Conservation (phyloP, 2,329 filamentous ascomycete species). For the Thelonectria discophora region DNA sequence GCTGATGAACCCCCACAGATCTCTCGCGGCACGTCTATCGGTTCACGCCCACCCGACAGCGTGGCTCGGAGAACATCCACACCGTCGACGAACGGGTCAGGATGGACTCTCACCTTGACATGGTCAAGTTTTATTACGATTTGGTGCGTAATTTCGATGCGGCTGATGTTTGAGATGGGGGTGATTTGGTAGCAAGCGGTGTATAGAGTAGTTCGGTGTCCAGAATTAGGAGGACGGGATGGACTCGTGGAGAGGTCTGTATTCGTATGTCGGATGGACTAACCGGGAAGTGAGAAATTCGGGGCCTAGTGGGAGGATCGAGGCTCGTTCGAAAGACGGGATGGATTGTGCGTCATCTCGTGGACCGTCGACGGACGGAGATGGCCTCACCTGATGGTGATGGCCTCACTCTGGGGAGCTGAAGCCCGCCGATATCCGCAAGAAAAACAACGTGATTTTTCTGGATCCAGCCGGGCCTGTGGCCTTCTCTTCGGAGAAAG, state of each 20-base stretch:
- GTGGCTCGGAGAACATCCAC: slow-evolving; percentile 47
- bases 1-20: slow-evolving; percentile 27
- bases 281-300: not conserved
- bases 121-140: slow-evolving; percentile 55
- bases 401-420: too few species aligned
- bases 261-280: not conserved
- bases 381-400: slow-evolving; percentile 1
- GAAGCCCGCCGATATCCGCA: not conserved
- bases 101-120: slow-evolving; percentile 51
- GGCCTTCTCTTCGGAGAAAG: not conserved
- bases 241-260: not conserved
- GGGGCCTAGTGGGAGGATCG: not conserved
- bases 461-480: not conserved
- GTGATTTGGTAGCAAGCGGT: not conserved
- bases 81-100: slow-evolving; percentile 54
- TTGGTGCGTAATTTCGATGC: slow-evolving; percentile 57
- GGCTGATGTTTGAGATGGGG: slow-evolving; percentile 40
- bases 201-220: not conserved
- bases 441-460: not conserved
- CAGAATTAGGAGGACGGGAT: not conserved
- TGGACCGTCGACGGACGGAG: too few species aligned
- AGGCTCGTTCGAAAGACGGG: not conserved
- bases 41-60: slow-evolving; percentile 51
- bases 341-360: not conserved
- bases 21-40: slow-evolving; percentile 51